Conservation (phyloP, 202 grass and related monocot genomes). For the Miscanthus sacchariflorus region DNA sequence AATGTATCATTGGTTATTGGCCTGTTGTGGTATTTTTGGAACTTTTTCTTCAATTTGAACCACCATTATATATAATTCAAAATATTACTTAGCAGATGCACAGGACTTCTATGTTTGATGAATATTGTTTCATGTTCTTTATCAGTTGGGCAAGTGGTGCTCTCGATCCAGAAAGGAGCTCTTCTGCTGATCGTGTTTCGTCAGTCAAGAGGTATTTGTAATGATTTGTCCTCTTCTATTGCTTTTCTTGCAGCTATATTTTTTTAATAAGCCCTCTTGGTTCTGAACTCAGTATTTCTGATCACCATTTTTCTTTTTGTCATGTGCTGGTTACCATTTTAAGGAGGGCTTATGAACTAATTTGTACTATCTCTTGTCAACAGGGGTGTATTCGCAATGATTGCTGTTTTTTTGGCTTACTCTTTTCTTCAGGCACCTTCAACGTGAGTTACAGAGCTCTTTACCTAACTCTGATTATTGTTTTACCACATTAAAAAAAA, state of each 20-base stretch:
- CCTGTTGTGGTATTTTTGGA: background rate
- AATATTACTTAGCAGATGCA: background rate
- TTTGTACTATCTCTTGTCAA: slow-evolving; percentile 42
- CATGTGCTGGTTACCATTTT: slow-evolving; percentile 24
- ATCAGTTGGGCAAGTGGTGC: slow-evolving; percentile 93
- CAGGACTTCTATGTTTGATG: slow-evolving; percentile 13
- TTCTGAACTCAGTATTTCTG: background rate
- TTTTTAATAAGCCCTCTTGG: slow-evolving; percentile 3
- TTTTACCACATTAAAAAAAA: background rate
- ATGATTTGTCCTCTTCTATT: slow-evolving; percentile 4
- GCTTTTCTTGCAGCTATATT: background rate
- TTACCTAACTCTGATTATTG: slow-evolving; percentile 26
- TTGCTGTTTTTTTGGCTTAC: slow-evolving; percentile 96
- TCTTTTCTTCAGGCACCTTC: slow-evolving; percentile 99
- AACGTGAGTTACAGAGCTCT: slow-evolving; percentile 71
- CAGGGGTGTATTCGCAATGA: slow-evolving; percentile 98
- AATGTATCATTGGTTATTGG: slow-evolving; percentile 22
- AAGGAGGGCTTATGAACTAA: slow-evolving; percentile 14
- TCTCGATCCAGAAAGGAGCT: slow-evolving; percentile 86
- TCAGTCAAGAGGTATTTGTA: slow-evolving; percentile 84
- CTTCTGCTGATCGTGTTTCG: slow-evolving; percentile 62
- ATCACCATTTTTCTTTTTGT: slow-evolving; percentile 25
- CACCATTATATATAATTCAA: background rate
- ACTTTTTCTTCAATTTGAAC: slow-evolving; percentile 19
- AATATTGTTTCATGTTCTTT: slow-evolving; percentile 34